A percentile compares a stretch with the other conserved stretches of the same genome.
Conservation (phyloP, 2,329 filamentous ascomycete genomes). For the Aspergillus fijiensis region DNA sequence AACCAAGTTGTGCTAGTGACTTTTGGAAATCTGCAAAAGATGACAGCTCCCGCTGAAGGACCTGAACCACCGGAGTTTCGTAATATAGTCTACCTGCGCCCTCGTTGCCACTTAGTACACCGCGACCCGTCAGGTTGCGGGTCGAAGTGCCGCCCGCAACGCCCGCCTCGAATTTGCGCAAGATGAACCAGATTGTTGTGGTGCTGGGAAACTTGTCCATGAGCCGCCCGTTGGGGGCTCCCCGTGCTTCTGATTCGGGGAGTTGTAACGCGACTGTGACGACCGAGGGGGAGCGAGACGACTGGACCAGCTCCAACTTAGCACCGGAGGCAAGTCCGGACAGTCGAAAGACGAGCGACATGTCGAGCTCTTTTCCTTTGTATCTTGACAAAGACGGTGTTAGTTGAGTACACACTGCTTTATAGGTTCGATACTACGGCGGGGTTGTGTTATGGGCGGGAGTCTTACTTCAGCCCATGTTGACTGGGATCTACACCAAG, state of each 20-base stretch:
- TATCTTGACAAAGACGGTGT: slow-evolving; percentile 51
- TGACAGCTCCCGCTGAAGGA: slow-evolving; percentile 77
- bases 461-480: slow-evolving; percentile 75
- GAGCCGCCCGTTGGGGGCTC: slow-evolving; percentile 65
- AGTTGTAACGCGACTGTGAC: slow-evolving; percentile 89
- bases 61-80: slow-evolving; percentile 78
- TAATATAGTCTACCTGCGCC: slow-evolving; percentile 78
- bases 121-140: slow-evolving; percentile 81
- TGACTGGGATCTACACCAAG: slow-evolving; percentile 70
- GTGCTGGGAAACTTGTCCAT: slow-evolving; percentile 85
- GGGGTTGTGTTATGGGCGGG: neutral
- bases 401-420: slow-evolving; percentile 11
- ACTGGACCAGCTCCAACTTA: slow-evolving; percentile 86
- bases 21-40: slow-evolving; percentile 83
- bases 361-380: slow-evolving; percentile 80
- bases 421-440: neutral
- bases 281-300: slow-evolving; percentile 78
- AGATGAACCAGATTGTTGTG: slow-evolving; percentile 81
- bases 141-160: slow-evolving; percentile 60
- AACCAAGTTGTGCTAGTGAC: slow-evolving; percentile 80
- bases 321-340: slow-evolving; percentile 81
- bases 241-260: slow-evolving; percentile 66
- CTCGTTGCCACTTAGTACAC: slow-evolving; percentile 61
- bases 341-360: slow-evolving; percentile 79
- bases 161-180: slow-evolving; percentile 85